Evolutionary conservation across 495 filamentous ascomycete species (phyloP).

Genomic region (Lasiosphaeria ovina): DNA sequence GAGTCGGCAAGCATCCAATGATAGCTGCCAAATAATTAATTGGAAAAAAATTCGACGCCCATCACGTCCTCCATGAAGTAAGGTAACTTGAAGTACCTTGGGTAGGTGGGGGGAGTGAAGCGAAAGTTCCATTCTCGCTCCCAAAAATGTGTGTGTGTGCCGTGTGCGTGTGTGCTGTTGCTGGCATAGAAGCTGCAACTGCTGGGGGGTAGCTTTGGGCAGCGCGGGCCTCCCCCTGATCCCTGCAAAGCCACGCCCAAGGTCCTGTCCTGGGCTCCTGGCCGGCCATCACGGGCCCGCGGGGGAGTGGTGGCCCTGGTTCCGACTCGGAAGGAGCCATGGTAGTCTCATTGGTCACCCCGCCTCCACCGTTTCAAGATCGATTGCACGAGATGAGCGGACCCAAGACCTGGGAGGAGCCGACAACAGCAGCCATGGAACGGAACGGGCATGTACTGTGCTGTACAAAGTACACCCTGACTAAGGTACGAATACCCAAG

Average conservation of each 20-base stretch:
- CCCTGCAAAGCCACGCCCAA: conserved; percentile 12
- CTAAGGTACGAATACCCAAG: no score
- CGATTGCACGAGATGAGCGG: conserved; percentile 8
- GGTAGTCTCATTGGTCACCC: conserved; percentile 21
- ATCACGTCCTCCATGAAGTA: neutral
- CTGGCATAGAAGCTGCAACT: neutral
- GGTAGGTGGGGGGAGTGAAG: no score
- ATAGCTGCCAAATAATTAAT: no score
- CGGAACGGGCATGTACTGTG: no score
- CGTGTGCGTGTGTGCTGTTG: no score
- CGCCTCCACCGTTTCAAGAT: conserved; percentile 21
- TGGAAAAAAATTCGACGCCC: no score
- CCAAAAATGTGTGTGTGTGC: no score
- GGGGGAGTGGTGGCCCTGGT: conserved; percentile 14
- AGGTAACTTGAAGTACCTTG: no score
- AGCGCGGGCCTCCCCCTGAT: conserved; percentile 10
- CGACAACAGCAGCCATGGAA: neutral
- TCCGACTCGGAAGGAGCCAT: conserved; percentile 20
- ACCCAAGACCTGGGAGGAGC: neutral
- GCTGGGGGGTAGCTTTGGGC: neutral
- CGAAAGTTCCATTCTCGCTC: no score
- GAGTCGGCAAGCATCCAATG: no score
- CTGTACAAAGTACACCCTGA: no score
- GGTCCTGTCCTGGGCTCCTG: neutral
- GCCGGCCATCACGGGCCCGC: conserved; percentile 6